Evolutionary conservation across 352 stramenopile genomes (phyloP), one percentile per base, ranked within the genome.

Genomic region (Plasmopara muralis): DNA sequence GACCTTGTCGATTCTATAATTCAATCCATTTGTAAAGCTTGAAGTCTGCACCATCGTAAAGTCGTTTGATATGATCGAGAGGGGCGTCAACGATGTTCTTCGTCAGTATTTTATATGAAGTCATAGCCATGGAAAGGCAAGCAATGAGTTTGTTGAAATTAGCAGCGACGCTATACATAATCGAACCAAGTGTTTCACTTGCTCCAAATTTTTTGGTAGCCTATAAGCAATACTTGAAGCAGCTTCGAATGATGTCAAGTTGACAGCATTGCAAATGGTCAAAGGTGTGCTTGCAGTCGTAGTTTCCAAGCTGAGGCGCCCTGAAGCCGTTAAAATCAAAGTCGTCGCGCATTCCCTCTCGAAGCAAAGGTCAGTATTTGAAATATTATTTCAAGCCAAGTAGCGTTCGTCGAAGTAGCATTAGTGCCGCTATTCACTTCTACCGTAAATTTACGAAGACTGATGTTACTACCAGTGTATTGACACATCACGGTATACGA

Each of bases 161-260:
- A 12, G 39, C 39, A 9, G 39, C 39, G 4, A 43, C 39, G 14
- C n/a, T 28, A 43, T 43, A 43, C 7, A 15, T 0, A 43, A 43
- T 43, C 15, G 39, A 14, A 43, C 39, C 39, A 4, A 43, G 39
- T n/a, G n/a, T n/a, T n/a, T n/a, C n/a, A n/a, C n/a, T n/a, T n/a
- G n/a, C n/a, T n/a, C n/a, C n/a, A n/a, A n/a, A n/a, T n/a, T n/a
- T n/a, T n/a, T n/a, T n/a, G n/a, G n/a, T n/a, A n/a, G n/a, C n/a
- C 38, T 43, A 43, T 43, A 43, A 8, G 25, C 38, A n/a, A n/a
- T 43, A 28, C n/a, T 29, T 1, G 14, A 15, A 2, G 8, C 39
- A 8, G 39, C 18, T 28, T 5, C 39, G 20, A 43, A 43, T n/a
- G n/a, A n/a, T 28, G 4, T 43, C 13, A 43, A 15, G 12, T 15